These are phyloP conservation scores for Sistotremastrum niveocremeum DNA, from an alignment of 768 basidiomycete genomes.

Conservation along the genomic window DNA sequence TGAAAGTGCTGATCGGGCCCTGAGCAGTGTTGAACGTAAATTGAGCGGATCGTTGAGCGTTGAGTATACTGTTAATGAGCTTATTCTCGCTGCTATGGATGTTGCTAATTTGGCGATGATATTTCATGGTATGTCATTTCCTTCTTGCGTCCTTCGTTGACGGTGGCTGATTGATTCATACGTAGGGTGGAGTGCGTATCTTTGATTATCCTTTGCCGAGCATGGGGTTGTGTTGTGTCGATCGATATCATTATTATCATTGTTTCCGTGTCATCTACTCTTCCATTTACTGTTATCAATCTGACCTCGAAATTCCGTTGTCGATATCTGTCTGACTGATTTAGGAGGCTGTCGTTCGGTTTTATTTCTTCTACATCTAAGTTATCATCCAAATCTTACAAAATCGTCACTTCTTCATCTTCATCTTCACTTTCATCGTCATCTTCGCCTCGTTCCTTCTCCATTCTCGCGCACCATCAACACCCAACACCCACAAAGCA, in stretches of 20 bases:
- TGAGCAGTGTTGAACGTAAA: constrained; percentile 69
- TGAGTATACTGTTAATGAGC: constrained; percentile 85
- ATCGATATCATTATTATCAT: neutral
- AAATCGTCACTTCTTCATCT: too few species aligned
- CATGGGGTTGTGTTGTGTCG: neutral
- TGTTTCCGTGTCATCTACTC: neutral
- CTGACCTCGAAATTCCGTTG: too few species aligned
- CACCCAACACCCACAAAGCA: too few species aligned
- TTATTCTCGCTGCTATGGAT: constrained; percentile 83
- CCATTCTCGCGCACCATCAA: too few species aligned
- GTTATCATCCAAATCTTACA: too few species aligned
- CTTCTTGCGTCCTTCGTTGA: neutral
- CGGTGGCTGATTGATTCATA: constrained; percentile 1
- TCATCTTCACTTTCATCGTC: too few species aligned
- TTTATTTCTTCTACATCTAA: too few species aligned
- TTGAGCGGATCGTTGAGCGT: constrained; percentile 77
- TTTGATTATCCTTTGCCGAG: constrained; percentile 7
- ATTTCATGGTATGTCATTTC: constrained; percentile 43
- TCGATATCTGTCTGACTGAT: too few species aligned
- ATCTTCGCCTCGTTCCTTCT: too few species aligned
- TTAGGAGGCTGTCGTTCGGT: too few species aligned
- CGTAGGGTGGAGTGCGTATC: constrained; percentile 32
- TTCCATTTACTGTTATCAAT: too few species aligned
- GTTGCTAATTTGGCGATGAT: constrained; percentile 62
- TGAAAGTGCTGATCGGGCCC: constrained; percentile 82